Evolutionary conservation across 2,329 filamentous ascomycete genomes (phyloP).

Genomic region (Didymella pinodella): DNA sequence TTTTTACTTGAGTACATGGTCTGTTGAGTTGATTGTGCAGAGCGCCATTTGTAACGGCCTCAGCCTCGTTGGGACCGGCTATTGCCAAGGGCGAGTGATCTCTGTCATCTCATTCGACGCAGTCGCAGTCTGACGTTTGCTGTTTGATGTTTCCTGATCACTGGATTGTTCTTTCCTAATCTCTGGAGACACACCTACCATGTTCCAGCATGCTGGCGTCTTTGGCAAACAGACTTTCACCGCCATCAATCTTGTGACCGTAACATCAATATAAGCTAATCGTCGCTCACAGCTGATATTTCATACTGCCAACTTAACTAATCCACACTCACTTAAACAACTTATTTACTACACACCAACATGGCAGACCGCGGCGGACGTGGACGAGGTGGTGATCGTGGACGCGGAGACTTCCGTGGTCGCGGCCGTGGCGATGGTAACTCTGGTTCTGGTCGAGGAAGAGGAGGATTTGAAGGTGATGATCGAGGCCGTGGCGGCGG

Average conservation of each 20-base stretch:
- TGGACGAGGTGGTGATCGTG: slow-evolving; percentile 29
- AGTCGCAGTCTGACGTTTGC: not conserved
- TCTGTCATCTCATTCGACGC: not conserved
- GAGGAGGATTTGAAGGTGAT: slow-evolving; percentile 23
- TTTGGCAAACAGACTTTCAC: not conserved
- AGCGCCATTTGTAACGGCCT: not conserved
- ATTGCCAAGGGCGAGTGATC: slow-evolving; percentile 5
- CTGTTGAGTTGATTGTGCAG: not conserved
- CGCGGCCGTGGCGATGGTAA: slow-evolving; percentile 37
- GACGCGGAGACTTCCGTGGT: slow-evolving; percentile 32
- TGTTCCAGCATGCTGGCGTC: not conserved
- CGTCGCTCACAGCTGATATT: not conserved
- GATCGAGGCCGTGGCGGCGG: slow-evolving; percentile 32
- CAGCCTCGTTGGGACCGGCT: slow-evolving; percentile 2
- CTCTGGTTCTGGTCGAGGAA: slow-evolving; percentile 25
- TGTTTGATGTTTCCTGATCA: too few species aligned
- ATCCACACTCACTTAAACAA: not conserved
- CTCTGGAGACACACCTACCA: not conserved
- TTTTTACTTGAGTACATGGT: not conserved
- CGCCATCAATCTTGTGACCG: not conserved
- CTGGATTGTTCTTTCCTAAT: not conserved
- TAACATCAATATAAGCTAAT: not conserved
- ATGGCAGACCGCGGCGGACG: slow-evolving; percentile 22
- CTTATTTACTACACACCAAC: not conserved
- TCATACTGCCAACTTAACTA: not conserved